phyloP scores from a whole-genome alignment of 495 filamentous ascomycete species.

The Neurospora hispaniola region DNA sequence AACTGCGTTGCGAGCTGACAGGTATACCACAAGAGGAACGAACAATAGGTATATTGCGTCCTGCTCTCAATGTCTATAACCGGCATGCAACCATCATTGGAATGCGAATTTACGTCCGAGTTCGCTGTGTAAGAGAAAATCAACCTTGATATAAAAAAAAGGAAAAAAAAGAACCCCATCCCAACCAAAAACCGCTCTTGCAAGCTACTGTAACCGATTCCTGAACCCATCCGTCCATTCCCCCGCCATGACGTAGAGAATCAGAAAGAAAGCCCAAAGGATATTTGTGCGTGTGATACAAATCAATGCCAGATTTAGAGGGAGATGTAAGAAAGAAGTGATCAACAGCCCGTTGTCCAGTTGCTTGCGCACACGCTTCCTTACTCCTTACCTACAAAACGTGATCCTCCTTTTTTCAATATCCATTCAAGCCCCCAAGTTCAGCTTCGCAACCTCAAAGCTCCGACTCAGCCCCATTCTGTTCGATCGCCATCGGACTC shows the following conservation, averaged over 20 bases:
- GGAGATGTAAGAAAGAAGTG: neutral
- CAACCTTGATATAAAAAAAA: neutral
- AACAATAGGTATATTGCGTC: neutral
- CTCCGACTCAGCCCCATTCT: conserved; percentile 39
- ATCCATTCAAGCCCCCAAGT: neutral
- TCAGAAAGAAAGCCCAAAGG: neutral
- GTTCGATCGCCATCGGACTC: conserved; percentile 43
- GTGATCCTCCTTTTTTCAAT: neutral
- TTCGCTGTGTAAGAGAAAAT: neutral
- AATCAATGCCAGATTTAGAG: neutral
- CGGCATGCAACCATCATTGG: neutral
- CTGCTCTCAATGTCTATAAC: neutral
- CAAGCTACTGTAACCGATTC: neutral
- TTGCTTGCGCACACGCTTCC: neutral
- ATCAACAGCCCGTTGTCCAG: neutral
- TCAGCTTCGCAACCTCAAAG: conserved; percentile 18
- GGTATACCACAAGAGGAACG: neutral
- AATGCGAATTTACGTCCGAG: neutral
- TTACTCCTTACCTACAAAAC: neutral
- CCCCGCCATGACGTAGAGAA: neutral
- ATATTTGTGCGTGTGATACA: neutral
- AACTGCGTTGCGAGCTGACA: neutral
- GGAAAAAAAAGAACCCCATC: neutral
- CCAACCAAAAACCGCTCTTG: neutral
- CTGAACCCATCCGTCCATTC: neutral